A percentile compares a stretch with the other conserved stretches of the same genome.
phyloP scores from a whole-genome alignment of 768 basidiomycete species.

The Calocybe cyanea region DNA sequence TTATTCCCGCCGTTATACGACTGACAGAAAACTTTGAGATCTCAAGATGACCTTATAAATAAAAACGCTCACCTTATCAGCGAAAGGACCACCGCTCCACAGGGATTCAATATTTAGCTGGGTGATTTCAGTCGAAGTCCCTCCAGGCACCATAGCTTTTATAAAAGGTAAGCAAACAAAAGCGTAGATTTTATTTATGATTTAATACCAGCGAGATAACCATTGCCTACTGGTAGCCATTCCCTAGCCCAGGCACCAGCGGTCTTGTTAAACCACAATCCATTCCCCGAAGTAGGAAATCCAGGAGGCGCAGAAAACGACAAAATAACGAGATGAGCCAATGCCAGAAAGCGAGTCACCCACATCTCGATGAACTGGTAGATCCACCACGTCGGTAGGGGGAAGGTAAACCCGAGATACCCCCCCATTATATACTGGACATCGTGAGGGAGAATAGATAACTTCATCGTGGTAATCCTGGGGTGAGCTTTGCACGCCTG shows the following conservation, averaged over 20 bases:
- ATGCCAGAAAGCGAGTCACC: slow-evolving; percentile 19
- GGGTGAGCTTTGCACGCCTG: neutral
- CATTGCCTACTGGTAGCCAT: slow-evolving; percentile 71
- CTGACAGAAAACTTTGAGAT: slow-evolving; percentile 27
- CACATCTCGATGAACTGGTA: slow-evolving; percentile 20
- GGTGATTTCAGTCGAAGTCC: slow-evolving; percentile 52
- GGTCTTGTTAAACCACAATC: slow-evolving; percentile 61
- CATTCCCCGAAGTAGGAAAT: slow-evolving; percentile 75
- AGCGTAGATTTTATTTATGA: neutral
- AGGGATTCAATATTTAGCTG: slow-evolving; percentile 75
- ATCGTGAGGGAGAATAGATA: slow-evolving; percentile 7
- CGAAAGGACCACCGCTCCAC: slow-evolving; percentile 73
- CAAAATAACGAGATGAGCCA: slow-evolving; percentile 18
- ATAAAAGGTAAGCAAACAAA: neutral
- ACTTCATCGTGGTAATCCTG: slow-evolving; percentile 18
- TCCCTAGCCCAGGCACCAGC: slow-evolving; percentile 55
- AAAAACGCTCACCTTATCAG: slow-evolving; percentile 59
- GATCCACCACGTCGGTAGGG: slow-evolving; percentile 7
- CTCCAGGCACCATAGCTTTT: slow-evolving; percentile 64
- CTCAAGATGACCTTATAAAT: too few relatives aligned
- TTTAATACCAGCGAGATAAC: slow-evolving; percentile 55
- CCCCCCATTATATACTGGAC: slow-evolving; percentile 15
- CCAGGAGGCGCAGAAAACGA: slow-evolving; percentile 30
- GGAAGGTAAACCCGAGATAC: slow-evolving; percentile 11
- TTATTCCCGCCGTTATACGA: slow-evolving; percentile 73